Base-by-base conservation (phyloP, 768 basidiomycete species). In the Rhodosporidiobolus sp. region DNA sequence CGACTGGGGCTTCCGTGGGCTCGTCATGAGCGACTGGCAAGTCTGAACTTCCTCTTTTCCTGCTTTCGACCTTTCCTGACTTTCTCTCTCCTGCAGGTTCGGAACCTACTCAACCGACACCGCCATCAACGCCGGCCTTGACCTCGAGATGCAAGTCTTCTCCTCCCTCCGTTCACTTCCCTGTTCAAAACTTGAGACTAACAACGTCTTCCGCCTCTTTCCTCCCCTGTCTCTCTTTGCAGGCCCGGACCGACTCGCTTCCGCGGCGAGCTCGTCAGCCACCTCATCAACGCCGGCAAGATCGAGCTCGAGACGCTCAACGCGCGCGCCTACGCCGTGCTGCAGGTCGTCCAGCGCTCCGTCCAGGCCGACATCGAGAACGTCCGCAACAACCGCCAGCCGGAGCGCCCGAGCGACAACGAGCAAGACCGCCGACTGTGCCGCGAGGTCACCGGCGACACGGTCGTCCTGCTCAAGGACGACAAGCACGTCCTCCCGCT, bases 381-480 rank as follows among this genome's bases (percentile, higher is more conserved):
- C 10, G 85, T 88, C 50, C 85, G 85, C 17, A 88, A 87, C 79
- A 81, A 85, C 75, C 84, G 80, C 8, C 82, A 82, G 38, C 38
- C 38, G n/a, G 86, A 86, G 69, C 80, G 83, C 67, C 79, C 79
- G 75, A 72, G 54, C 80, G 81, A 52, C 83, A 84, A 38, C 80
- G 84, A n/a, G 77, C 84, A 73, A 80, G 81, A 68, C 66, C 83
- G 72, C 81, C 83, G 78, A 79, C 49, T 81, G 81, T 65, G 86
- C 81, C 61, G 83, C 81, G 60, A 83, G 78, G 16, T 80, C 82
- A 14, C 83, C 79, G 14, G 71, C 81, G 34, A 73, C 83, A 38
- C 83, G 83, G 78, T 85, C 84, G 77, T 86, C 82, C 84, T 86
- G 83, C 76, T 83, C 83, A 70, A 74, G 80, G 54, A 86, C 85